Base-by-base conservation (phyloP, 441 rosid genomes). In the Pelargonium myrrhifolium region DNA sequence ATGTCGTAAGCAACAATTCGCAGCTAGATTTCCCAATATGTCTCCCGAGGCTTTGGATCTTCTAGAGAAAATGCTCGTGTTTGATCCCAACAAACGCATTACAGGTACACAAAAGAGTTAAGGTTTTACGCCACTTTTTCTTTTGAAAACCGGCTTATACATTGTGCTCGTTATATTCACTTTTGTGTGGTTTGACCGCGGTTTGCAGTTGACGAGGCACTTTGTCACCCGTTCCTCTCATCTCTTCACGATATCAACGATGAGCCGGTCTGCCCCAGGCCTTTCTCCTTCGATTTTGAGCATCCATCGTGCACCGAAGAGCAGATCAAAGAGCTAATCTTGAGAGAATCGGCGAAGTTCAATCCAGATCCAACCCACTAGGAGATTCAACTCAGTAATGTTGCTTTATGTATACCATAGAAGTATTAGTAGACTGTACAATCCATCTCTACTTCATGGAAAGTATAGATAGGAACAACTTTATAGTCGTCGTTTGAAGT, bases 21-120 rank as follows among this genome's bases (percentile, higher is more conserved):
- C 93, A 71, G 77, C 75, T 66, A 83, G 88, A 74, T 93, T 93
- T 78, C 86, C 91, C 28, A 85, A 80, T 71, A 80, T 81, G 86
- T 82, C 93, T 59, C 72, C 94, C 21, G 89, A 84, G 72, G 96
- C 92, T 70, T 85, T 68, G 3, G 97, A 93, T 80, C 76, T 93
- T 74, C 78, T 93, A 68, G 98, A 93, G 86, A 90, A 75, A 81
- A 93, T 93, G 98, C 97, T 93, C 0, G 86, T 86, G 66, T 93
- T 93, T 75, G 93, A 93, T 84, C 98, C 98, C 24, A 85, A 86
- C 82, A 83, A 81, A 80, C 95, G 98, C 69, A 89, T 90, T 63
- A 86, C 98, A 67, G 97, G 98, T 90, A 77, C 6, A 3, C 11
- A 40, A 18, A 24, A 18, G 7, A 63, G 22, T 49, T 69, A 47